phyloP scores from a whole-genome alignment of 1,284 basidiomycete species.

The Marasmius tenuissimus region DNA sequence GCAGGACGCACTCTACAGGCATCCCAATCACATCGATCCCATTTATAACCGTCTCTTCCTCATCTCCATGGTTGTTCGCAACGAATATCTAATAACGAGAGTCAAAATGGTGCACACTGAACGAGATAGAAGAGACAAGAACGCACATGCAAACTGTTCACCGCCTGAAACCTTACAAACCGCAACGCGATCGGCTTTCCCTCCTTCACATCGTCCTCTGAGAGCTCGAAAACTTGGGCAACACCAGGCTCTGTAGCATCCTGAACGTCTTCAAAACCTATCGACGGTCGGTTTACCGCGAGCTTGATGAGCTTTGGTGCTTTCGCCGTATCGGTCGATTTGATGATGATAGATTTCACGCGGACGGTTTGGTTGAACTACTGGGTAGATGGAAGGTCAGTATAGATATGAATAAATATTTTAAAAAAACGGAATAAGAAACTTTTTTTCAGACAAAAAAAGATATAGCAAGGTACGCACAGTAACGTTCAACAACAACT shows the following conservation, averaged over 20 bases:
- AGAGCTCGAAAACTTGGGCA: constrained; percentile 56
- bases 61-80: constrained; percentile 71
- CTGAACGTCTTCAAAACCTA: constrained; percentile 71
- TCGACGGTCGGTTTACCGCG: constrained; percentile 61
- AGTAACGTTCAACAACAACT: constrained; percentile 69
- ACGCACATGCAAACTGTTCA: constrained; percentile 71
- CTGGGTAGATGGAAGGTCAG: background rate
- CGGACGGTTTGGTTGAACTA: constrained; percentile 83
- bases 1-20: constrained; percentile 53
- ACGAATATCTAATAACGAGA: constrained; percentile 65
- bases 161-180: constrained; percentile 79
- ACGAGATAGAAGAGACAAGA: background rate
- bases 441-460: too few relatives aligned
- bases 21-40: constrained; percentile 73
- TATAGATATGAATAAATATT: background rate
- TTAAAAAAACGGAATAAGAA: too few relatives aligned
- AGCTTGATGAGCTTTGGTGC: constrained; percentile 71
- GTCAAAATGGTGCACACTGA: background rate
- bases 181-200: constrained; percentile 64
- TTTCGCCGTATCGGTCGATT: constrained; percentile 45
- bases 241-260: constrained; percentile 46
- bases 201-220: constrained; percentile 48
- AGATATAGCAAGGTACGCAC: constrained; percentile 39
- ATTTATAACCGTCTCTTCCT: constrained; percentile 78
- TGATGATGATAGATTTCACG: constrained; percentile 69